Conservation (phyloP, 768 basidiomycete genomes). For the Lactarius pseudohatsudake region DNA sequence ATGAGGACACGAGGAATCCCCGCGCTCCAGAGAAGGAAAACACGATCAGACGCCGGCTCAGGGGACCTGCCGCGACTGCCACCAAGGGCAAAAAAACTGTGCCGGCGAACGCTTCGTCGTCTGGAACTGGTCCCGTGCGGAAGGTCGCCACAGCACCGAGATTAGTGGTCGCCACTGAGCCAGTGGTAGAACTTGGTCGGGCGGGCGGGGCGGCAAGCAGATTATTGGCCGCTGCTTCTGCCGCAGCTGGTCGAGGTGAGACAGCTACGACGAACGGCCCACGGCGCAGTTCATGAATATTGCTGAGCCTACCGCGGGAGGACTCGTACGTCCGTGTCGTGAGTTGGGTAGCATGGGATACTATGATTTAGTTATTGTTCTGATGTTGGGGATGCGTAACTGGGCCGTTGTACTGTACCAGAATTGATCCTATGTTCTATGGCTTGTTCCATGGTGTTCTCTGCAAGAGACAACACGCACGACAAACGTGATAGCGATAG, state of each 20-base stretch:
- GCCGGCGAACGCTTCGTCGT: background rate
- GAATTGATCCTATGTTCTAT: background rate
- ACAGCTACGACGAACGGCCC: constrained; percentile 47
- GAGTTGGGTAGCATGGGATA: background rate
- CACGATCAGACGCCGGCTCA: constrained; percentile 26
- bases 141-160: constrained; percentile 28
- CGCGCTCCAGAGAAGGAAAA: constrained; percentile 28
- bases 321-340: constrained; percentile 50
- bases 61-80: constrained; percentile 13
- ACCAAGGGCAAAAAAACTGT: constrained; percentile 8
- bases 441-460: too few relatives aligned
- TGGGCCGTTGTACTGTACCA: background rate
- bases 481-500: background rate
- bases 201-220: constrained; percentile 24
- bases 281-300: constrained; percentile 68
- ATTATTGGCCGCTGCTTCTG: constrained; percentile 13
- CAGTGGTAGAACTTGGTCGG: constrained; percentile 12
- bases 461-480: background rate
- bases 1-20: constrained; percentile 8
- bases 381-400: background rate
- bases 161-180: background rate
- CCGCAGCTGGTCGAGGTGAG: constrained; percentile 33
- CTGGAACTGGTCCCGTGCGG: constrained; percentile 2
- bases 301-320: constrained; percentile 54
- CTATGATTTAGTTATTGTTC: background rate